Evolutionary conservation across 176 grass and related monocot species (phyloP).

Genomic region (Raddia guianensis): DNA sequence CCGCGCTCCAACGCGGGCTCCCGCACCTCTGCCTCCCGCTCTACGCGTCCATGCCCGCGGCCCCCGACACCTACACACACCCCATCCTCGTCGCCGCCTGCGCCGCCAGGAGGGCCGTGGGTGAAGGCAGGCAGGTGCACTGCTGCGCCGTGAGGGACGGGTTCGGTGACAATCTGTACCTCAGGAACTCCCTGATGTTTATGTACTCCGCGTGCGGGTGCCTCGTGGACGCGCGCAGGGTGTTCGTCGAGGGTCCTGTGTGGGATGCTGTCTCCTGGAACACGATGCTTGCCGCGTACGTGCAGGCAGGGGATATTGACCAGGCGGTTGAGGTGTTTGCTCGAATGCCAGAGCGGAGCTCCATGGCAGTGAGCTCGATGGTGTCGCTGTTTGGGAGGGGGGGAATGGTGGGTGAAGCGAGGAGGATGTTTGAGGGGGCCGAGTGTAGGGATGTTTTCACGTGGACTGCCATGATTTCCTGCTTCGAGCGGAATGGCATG

Average conservation of each 20-base stretch:
- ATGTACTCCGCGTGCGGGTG: constrained; percentile 79
- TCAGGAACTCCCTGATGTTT: constrained; percentile 64
- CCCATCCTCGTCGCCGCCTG: constrained; percentile 63
- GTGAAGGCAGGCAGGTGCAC: constrained; percentile 70
- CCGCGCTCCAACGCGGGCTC: constrained; percentile 33
- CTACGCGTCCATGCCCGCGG: constrained; percentile 56
- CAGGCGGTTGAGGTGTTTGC: constrained; percentile 55
- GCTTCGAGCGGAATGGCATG: constrained; percentile 69
- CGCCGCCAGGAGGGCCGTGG: constrained; percentile 41
- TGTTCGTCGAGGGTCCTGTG: constrained; percentile 69
- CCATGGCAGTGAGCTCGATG: constrained; percentile 62
- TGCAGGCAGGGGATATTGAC: constrained; percentile 51
- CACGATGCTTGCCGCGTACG: constrained; percentile 73
- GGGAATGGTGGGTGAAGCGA: constrained; percentile 57
- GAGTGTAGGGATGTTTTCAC: constrained; percentile 56
- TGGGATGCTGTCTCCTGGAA: constrained; percentile 95
- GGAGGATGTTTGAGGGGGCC: constrained; percentile 61
- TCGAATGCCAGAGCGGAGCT: constrained; percentile 57
- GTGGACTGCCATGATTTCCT: constrained; percentile 78
- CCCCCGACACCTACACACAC: constrained; percentile 64
- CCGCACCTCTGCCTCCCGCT: constrained; percentile 68
- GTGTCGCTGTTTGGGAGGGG: constrained; percentile 69
- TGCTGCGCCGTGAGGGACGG: constrained; percentile 55
- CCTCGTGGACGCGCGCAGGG: constrained; percentile 50
- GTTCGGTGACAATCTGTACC: constrained; percentile 64